Evolutionary conservation across 2,329 filamentous ascomycete species (phyloP).

Genomic region (Arthrobotrys pseudoclavata): DNA sequence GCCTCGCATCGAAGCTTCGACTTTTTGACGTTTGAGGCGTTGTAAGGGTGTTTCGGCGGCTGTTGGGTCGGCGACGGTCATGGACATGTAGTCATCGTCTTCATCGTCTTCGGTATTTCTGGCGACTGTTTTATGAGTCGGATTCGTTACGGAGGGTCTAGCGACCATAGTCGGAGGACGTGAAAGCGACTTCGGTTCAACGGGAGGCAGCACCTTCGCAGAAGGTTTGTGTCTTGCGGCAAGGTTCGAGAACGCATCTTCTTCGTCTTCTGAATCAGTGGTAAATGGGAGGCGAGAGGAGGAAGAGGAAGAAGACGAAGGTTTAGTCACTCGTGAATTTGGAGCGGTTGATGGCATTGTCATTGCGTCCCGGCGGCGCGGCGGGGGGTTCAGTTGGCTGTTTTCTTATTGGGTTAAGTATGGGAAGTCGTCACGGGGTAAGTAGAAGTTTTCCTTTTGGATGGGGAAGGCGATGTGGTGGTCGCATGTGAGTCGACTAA

Average conservation of each 20-base stretch:
- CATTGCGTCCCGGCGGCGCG: constrained; percentile 14
- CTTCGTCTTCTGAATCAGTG: constrained; percentile 45
- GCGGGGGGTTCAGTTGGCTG: not conserved
- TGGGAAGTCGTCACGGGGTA: not conserved
- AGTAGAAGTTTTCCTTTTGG: not conserved
- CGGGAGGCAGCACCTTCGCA: constrained; percentile 28
- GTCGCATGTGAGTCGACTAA: not conserved
- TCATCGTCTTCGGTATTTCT: constrained; percentile 72
- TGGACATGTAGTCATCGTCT: constrained; percentile 97
- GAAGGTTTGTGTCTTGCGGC: constrained; percentile 27
- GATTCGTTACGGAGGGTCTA: not conserved
- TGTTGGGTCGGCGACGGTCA: constrained; percentile 81
- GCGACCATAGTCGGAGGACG: constrained; percentile 8
- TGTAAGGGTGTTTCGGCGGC: constrained; percentile 60
- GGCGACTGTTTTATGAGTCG: not conserved
- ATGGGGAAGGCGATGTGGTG: not conserved
- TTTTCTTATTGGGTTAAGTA: not conserved
- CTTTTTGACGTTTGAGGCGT: constrained; percentile 47
- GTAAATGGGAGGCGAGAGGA: not conserved
- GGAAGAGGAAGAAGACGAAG: not conserved
- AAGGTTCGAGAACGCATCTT: constrained; percentile 55
- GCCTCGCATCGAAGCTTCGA: constrained; percentile 76
- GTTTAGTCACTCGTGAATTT: constrained; percentile 23
- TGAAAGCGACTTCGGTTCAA: constrained; percentile 31
- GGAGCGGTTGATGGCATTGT: constrained; percentile 51